Evolutionary conservation across 83 land plant genomes (phyloP).

Genomic region (Picea abies): DNA sequence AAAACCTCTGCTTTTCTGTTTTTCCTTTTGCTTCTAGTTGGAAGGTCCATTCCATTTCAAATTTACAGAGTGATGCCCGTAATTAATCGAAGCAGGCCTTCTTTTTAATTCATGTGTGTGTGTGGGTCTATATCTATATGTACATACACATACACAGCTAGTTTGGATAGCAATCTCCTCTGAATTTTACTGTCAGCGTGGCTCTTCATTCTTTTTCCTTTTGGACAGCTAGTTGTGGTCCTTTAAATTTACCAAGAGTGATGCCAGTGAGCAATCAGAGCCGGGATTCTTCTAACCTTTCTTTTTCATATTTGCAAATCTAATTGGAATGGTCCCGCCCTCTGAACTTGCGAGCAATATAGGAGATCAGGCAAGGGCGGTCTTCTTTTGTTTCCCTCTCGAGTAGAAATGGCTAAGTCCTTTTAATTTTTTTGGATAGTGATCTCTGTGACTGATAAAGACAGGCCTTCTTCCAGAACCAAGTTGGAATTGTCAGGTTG

Average conservation of each 20-base stretch:
- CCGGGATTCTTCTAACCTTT: not conserved
- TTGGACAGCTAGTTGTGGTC: no score
- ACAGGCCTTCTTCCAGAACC: not conserved
- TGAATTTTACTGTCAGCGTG: not conserved
- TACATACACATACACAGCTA: not conserved
- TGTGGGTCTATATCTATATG: no score
- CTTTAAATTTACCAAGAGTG: not conserved
- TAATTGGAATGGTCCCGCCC: not conserved
- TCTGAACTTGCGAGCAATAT: not conserved
- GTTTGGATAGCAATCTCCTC: not conserved
- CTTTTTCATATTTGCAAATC: not conserved
- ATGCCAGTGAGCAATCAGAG: not conserved
- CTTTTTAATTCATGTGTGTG: not conserved
- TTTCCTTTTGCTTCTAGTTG: no score
- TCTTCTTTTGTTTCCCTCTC: not conserved
- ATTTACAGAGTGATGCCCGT: not conserved
- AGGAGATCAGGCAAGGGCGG: not conserved
- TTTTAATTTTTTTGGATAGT: no score
- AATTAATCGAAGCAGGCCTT: not conserved
- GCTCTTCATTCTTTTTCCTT: no score
- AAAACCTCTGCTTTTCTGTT: no score
- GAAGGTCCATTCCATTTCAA: not conserved
- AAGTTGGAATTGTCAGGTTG: not conserved
- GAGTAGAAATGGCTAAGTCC: not conserved
- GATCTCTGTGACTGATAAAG: not conserved